Evolutionary conservation across 2,329 filamentous ascomycete genomes (phyloP).

Genomic region (Chrysosporium queenslandicum): DNA sequence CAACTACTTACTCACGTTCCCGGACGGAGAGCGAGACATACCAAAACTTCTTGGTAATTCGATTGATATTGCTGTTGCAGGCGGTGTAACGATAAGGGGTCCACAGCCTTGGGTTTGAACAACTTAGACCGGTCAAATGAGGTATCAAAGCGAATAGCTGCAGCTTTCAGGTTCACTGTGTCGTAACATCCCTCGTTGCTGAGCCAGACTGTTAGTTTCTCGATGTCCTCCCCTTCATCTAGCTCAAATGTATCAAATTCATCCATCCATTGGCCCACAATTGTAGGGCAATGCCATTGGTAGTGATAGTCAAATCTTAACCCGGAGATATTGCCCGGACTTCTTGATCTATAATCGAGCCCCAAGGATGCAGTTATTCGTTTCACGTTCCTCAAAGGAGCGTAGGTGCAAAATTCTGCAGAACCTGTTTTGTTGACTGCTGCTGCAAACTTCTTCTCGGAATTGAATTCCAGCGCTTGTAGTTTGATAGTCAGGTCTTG

Average conservation of each 20-base stretch:
- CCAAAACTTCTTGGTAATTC: neutral
- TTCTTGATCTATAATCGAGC: neutral
- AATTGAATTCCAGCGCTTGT: neutral
- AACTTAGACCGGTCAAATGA: neutral
- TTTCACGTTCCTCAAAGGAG: slow-evolving; percentile 1
- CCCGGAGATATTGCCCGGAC: slow-evolving; percentile 1
- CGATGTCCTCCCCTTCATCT: neutral
- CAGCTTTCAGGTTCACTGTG: too few species aligned
- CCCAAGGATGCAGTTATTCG: slow-evolving; percentile 8
- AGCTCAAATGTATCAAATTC: slow-evolving; percentile 7
- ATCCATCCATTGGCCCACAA: slow-evolving; percentile 12
- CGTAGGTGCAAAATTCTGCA: slow-evolving; percentile 7
- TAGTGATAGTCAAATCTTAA: slow-evolving; percentile 11
- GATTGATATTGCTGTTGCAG: slow-evolving; percentile 7
- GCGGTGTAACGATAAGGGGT: neutral
- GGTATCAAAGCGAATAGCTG: slow-evolving; percentile 5
- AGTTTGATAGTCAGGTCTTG: neutral
- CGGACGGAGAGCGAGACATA: neutral
- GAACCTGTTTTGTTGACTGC: neutral
- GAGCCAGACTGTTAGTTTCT: slow-evolving; percentile 7
- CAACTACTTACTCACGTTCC: too few species aligned
- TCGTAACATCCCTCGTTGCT: too few species aligned
- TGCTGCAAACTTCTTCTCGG: neutral
- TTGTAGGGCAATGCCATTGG: slow-evolving; percentile 3
- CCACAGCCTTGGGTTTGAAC: neutral